Conservation (phyloP, 202 grass and related monocot species). For the Zizania palustris region DNA sequence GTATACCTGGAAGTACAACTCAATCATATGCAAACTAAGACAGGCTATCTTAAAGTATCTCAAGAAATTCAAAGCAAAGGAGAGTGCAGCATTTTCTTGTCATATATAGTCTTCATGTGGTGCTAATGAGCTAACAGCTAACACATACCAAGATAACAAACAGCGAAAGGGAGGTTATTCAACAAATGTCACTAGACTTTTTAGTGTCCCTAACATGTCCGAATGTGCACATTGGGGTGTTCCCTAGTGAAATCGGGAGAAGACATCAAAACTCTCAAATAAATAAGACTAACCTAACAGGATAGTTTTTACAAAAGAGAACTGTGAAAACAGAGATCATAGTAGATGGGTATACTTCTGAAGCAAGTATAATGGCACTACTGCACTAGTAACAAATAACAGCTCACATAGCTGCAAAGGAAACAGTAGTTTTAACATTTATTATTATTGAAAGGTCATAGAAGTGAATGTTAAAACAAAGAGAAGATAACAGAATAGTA, state of each 20-base stretch:
- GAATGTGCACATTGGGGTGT: not conserved
- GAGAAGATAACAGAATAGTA: not conserved
- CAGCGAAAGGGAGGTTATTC: not conserved
- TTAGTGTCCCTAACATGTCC: not conserved
- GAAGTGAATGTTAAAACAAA: not conserved
- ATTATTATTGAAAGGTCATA: not conserved
- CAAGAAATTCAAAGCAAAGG: not conserved
- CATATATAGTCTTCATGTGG: not conserved
- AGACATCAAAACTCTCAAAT: not conserved
- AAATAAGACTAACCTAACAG: not conserved
- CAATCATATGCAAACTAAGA: not conserved
- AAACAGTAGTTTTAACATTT: not conserved
- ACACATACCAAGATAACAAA: not conserved
- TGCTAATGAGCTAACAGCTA: not conserved
- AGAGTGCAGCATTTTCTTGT: not conserved
- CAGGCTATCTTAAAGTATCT: slow-evolving; percentile 1
- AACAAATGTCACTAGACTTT: not conserved
- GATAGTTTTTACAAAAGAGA: not conserved
- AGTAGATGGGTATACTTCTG: not conserved
- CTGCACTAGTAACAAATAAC: not conserved
- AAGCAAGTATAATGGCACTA: not conserved
- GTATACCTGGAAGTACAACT: not conserved
- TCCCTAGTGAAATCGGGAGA: not conserved
- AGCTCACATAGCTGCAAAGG: not conserved
- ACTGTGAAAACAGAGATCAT: not conserved